Percentiles rank a stretch among this genome's conserved stretches.
These are phyloP conservation scores for Oryza punctata DNA, from an alignment of 176 grass and related monocot species.

Conservation along the genomic window DNA sequence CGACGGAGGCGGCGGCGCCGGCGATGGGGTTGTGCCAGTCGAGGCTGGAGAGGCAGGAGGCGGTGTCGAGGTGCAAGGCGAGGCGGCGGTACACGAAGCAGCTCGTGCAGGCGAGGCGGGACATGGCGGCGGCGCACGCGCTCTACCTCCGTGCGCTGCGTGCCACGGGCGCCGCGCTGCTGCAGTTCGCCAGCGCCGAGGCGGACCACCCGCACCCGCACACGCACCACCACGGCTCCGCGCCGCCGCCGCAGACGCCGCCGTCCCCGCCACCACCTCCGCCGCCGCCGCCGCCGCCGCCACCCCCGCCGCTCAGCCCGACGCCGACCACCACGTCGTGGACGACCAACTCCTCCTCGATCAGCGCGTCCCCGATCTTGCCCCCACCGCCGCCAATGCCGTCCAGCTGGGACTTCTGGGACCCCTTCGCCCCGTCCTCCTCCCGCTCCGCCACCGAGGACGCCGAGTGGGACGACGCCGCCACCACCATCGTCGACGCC, in stretches of 20 bases:
- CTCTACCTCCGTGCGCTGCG: constrained; percentile 88
- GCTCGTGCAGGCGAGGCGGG: constrained; percentile 74
- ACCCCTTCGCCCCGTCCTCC: constrained; percentile 87
- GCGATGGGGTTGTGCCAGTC: constrained; percentile 71
- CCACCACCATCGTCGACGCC: constrained; percentile 42
- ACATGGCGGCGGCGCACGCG: constrained; percentile 81
- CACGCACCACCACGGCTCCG: constrained; percentile 31
- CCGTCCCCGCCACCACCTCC: constrained; percentile 24
- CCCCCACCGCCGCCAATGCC: constrained; percentile 66
- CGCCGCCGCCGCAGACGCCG: constrained; percentile 30
- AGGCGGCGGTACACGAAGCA: constrained; percentile 89
- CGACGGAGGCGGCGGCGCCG: background rate
- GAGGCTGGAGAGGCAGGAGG: constrained; percentile 78
- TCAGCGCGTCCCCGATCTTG: constrained; percentile 70
- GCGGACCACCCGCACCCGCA: constrained; percentile 53
- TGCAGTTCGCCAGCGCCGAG: constrained; percentile 92
- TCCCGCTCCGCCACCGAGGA: constrained; percentile 68
- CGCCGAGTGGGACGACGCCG: constrained; percentile 75
- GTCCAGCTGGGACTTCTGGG: constrained; percentile 99
- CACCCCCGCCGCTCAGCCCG: constrained; percentile 47
- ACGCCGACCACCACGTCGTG: constrained; percentile 61
- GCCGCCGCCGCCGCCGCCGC: background rate
- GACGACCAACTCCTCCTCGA: constrained; percentile 69
- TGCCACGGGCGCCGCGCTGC: constrained; percentile 74
- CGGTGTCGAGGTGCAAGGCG: constrained; percentile 93